Evolutionary conservation across 2,329 filamentous ascomycete genomes (phyloP).

Genomic region (Diaporthe humulicola): DNA sequence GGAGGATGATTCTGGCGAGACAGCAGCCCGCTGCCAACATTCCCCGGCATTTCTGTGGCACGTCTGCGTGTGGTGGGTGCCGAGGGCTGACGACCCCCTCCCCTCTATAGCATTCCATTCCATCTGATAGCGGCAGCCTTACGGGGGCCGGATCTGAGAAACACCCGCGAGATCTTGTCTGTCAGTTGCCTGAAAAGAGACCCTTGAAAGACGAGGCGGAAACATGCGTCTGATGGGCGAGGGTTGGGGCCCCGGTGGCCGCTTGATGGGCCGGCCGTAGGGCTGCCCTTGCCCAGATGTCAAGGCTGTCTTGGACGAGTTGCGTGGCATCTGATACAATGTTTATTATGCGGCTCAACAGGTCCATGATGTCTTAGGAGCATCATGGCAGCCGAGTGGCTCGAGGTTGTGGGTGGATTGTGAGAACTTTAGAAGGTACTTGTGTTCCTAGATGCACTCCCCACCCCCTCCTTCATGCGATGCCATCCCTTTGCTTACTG

Average conservation of each 20-base stretch:
- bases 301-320: not conserved
- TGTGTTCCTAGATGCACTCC: slow-evolving; percentile 17
- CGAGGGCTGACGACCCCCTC: not conserved
- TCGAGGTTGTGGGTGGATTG: not conserved
- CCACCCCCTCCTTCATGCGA: slow-evolving; percentile 6
- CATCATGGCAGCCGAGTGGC: slow-evolving; percentile 13
- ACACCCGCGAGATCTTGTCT: slow-evolving; percentile 12
- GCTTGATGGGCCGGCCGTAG: slow-evolving; percentile 23
- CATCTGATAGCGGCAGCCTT: slow-evolving; percentile 18
- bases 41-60: slow-evolving; percentile 22
- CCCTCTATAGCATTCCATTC: not conserved
- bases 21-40: not conserved
- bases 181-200: not conserved
- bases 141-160: slow-evolving; percentile 20
- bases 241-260: slow-evolving; percentile 14
- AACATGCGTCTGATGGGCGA: slow-evolving; percentile 29
- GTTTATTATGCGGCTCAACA: slow-evolving; percentile 28
- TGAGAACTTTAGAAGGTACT: not conserved
- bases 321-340: slow-evolving; percentile 28
- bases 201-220: slow-evolving; percentile 7
- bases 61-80: not conserved
- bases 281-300: slow-evolving; percentile 23
- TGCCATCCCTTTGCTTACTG: slow-evolving; percentile 24
- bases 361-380: slow-evolving; percentile 2
- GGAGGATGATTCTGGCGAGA: slow-evolving; percentile 3